Evolutionary conservation across 2,329 filamentous ascomycete species (phyloP).

Genomic region (Aspergillus arachidicola): DNA sequence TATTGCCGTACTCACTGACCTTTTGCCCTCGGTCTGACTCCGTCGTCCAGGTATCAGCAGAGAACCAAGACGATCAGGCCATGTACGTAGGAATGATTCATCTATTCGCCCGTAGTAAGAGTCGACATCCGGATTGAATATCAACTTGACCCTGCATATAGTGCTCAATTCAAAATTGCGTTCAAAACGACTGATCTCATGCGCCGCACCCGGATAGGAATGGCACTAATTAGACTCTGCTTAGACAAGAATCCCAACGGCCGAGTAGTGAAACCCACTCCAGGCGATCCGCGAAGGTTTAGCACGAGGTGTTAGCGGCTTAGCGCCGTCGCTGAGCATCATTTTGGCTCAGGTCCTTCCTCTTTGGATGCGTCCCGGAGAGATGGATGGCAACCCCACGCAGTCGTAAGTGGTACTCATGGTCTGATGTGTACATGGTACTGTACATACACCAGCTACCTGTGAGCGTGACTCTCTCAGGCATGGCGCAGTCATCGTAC

Average conservation of each 20-base stretch:
- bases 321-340: conserved; percentile 6
- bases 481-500: neutral
- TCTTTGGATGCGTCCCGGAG: neutral
- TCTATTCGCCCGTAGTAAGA: neutral
- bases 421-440: neutral
- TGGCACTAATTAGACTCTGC: neutral
- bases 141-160: neutral
- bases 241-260: conserved; percentile 8
- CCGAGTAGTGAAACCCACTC: conserved; percentile 11
- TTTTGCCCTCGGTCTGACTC: neutral
- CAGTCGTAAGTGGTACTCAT: neutral
- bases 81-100: neutral
- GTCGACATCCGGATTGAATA: neutral
- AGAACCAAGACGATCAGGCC: neutral
- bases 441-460: neutral
- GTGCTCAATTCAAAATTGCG: neutral
- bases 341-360: neutral
- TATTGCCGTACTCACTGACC: neutral
- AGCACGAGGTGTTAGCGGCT: conserved; percentile 13
- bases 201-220: conserved; percentile 1
- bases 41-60: neutral
- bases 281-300: conserved; percentile 16
- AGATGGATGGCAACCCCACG: neutral
- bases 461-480: neutral
- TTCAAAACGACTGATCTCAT: conserved; percentile 1